Evolutionary conservation across 2,329 filamentous ascomycete genomes (phyloP), one percentile per base, ranked within the genome.

Genomic region (Trichoderma guizhouense): DNA sequence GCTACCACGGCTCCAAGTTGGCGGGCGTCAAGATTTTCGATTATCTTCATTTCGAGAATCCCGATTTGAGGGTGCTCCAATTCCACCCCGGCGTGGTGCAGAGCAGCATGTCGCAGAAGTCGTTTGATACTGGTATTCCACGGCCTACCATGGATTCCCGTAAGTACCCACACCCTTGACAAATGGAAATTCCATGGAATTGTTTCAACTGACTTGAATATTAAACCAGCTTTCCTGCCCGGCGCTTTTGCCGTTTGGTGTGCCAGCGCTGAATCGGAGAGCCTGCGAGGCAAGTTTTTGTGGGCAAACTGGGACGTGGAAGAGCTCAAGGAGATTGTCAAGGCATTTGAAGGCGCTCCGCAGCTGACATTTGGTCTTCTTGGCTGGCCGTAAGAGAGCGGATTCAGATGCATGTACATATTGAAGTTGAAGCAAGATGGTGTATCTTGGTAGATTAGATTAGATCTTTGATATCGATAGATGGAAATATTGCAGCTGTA

Each of bases 281-380:
- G 87, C 73, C 74, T 88, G 30, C 83, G 81, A 53, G 79, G 82
- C 3, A 84, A 83, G 61, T 83, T 84, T 26, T 75, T 87, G 0
- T 87, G 84, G 82, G 80, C 82, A 12, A 84, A 84, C 26, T 88
- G 85, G 86, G 86, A 88, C 75, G 81, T 87, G 0, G 80, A 84
- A 51, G 85, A 87, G 74, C 79, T 88, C 39, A 83, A 77, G 53
- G 80, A 79, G 3, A 76, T 78, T 47, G 80, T 79, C 5, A 76
- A 78, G 28, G 79, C 83, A 72, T 77, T 86, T 62, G 55, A 68
- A 12, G 73, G 75, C 4, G 53, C 70, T 57, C 63, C 62, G n/a
- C 77, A 69, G 51, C 73, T 78, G 28, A 77, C 77, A 2, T 39
- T 71, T 26, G 64, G 70, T 3, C 63, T 73, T 21, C 24, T 72